Percentiles rank a stretch among this genome's conserved stretches.
Conservation (phyloP, 305 asterid species). For the Solanum hybrid region DNA sequence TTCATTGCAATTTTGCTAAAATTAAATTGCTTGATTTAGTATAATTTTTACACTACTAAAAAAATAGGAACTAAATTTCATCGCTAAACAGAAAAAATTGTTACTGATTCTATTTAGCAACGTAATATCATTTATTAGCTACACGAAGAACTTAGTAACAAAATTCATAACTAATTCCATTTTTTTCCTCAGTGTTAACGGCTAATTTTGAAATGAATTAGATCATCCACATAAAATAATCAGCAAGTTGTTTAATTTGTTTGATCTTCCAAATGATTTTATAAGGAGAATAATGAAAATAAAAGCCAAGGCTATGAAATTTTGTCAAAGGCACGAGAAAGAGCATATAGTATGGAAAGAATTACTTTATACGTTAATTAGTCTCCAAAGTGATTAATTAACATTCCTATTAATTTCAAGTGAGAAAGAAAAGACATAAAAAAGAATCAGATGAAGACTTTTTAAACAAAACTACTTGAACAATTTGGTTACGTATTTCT, state of each 20-base stretch:
- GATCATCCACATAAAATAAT: background rate
- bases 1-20: background rate
- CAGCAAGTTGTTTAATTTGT: background rate
- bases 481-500: background rate
- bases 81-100: background rate
- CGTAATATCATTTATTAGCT: background rate
- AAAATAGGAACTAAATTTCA: background rate
- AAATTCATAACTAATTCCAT: background rate
- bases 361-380: background rate
- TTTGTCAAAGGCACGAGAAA: constrained; percentile 3
- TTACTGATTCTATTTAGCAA: background rate
- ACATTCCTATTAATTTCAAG: background rate
- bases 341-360: background rate
- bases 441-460: background rate
- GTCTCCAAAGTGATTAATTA: background rate
- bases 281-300: background rate
- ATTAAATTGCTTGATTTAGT: background rate
- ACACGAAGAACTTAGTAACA: background rate
- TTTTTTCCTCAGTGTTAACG: background rate
- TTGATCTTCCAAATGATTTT: background rate
- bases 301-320: background rate
- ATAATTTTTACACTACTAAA: background rate
- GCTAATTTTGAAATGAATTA: background rate
- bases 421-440: background rate
- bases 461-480: background rate